phyloP scores from a whole-genome alignment of 1,284 basidiomycete species.

The Hymenochaete sp. region DNA sequence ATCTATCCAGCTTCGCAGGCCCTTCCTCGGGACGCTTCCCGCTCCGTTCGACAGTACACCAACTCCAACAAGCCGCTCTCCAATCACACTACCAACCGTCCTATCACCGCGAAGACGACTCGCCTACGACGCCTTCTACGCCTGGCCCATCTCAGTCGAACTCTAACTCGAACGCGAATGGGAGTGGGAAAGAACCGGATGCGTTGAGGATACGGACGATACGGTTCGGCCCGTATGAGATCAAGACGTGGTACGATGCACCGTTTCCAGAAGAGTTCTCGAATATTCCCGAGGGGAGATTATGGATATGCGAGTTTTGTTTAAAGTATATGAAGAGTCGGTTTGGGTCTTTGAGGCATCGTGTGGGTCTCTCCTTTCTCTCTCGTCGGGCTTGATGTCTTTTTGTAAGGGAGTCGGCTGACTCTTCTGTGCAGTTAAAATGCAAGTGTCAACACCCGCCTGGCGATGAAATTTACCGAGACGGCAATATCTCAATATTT shows the following conservation, averaged over 20 bases:
- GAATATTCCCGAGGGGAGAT: conserved; percentile 81
- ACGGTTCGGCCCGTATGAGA: conserved; percentile 90
- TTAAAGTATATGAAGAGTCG: conserved; percentile 97
- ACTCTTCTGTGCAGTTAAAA: conserved; percentile 56
- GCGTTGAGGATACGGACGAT: conserved; percentile 75
- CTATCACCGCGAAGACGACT: no score
- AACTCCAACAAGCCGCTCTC: conserved; percentile 22
- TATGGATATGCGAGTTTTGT: conserved; percentile 99
- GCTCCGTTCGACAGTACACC: conserved; percentile 45
- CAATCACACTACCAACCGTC: no score
- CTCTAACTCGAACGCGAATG: conserved; percentile 27
- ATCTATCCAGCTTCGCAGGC: conserved; percentile 33
- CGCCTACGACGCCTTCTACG: conserved; percentile 29
- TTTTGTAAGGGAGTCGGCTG: conserved; percentile 2
- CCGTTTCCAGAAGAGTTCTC: conserved; percentile 99
- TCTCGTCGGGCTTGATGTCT: neutral
- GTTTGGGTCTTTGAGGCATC: conserved; percentile 82
- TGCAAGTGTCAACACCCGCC: conserved; percentile 94
- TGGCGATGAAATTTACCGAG: conserved; percentile 97
- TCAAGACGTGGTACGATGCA: conserved; percentile 98
- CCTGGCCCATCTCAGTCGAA: conserved; percentile 32
- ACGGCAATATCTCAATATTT: conserved; percentile 84
- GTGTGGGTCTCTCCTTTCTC: conserved; percentile 55
- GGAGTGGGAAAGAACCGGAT: conserved; percentile 15
- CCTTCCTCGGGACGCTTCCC: conserved; percentile 47